Conservation (phyloP, 2,329 filamentous ascomycete genomes). For the Trichoderma arundinaceum region DNA sequence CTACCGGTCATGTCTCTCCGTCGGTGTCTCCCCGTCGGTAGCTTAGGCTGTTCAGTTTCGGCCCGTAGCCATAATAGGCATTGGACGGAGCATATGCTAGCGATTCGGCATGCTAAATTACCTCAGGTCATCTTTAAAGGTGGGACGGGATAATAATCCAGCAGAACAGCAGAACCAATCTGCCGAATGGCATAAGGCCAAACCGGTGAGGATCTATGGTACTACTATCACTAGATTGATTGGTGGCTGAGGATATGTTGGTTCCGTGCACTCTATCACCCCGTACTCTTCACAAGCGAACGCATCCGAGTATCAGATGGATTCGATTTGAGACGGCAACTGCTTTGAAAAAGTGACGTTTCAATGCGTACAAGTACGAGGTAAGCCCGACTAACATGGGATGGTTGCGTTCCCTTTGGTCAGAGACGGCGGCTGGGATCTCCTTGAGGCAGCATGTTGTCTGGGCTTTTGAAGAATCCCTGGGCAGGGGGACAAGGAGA, state of each 20-base stretch:
- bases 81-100: slow-evolving; percentile 8
- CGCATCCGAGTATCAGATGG: neutral
- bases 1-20: neutral
- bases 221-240: too few species aligned
- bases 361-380: too few species aligned
- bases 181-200: too few species aligned
- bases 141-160: neutral
- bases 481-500: neutral
- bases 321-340: slow-evolving; percentile 7
- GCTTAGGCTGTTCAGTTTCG: slow-evolving; percentile 9
- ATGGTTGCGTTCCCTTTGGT: neutral
- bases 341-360: slow-evolving; percentile 11
- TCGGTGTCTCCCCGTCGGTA: too few species aligned
- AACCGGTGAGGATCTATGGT: too few species aligned
- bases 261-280: neutral
- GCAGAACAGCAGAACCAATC: neutral
- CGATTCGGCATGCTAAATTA: slow-evolving; percentile 13
- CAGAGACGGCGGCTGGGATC: slow-evolving; percentile 3
- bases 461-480: neutral
- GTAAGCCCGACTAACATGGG: slow-evolving; percentile 3
- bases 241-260: too few species aligned
- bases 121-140: slow-evolving; percentile 1
- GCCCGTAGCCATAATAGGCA: slow-evolving; percentile 19
- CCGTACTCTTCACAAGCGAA: neutral
- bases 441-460: neutral